phyloP scores from a whole-genome alignment of 139 green algal species.

The Chlamydomonas sp. region DNA sequence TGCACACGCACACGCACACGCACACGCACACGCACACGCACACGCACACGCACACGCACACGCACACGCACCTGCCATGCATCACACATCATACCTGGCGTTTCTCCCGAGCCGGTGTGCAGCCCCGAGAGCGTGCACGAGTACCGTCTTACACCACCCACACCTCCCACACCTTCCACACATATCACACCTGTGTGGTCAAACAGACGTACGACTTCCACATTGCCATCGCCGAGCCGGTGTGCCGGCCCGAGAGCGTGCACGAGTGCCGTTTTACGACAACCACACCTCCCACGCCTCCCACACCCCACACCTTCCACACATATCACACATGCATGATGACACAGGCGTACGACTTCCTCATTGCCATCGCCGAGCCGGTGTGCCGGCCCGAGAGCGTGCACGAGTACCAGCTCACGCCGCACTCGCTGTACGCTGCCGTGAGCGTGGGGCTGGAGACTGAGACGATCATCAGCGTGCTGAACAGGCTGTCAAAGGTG shows the following conservation, averaged over 20 bases:
- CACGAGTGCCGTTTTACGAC: constrained; percentile 98
- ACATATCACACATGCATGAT: no score
- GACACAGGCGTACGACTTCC: constrained; percentile 93
- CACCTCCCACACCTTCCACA: no score
- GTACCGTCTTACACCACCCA: constrained; percentile 3
- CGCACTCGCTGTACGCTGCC: constrained; percentile 93
- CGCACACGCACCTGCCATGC: no score
- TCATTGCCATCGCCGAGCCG: constrained; percentile 95
- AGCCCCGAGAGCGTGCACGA: neutral
- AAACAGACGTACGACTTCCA: constrained; percentile 94
- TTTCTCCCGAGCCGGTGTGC: neutral
- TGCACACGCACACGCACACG: neutral
- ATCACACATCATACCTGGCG: neutral
- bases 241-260: constrained; percentile 80
- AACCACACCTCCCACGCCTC: no score
- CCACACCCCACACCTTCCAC: no score
- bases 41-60: no score
- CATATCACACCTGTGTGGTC: no score
- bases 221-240: constrained; percentile 92
- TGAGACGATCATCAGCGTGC: constrained; percentile 84
- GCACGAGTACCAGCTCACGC: constrained; percentile 94
- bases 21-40: neutral
- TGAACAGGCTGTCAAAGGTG: constrained; percentile 65
- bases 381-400: constrained; percentile 82
- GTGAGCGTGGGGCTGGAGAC: constrained; percentile 89